These are phyloP conservation scores for Erodium texanum DNA, from an alignment of 441 rosid genomes.

Conservation along the genomic window DNA sequence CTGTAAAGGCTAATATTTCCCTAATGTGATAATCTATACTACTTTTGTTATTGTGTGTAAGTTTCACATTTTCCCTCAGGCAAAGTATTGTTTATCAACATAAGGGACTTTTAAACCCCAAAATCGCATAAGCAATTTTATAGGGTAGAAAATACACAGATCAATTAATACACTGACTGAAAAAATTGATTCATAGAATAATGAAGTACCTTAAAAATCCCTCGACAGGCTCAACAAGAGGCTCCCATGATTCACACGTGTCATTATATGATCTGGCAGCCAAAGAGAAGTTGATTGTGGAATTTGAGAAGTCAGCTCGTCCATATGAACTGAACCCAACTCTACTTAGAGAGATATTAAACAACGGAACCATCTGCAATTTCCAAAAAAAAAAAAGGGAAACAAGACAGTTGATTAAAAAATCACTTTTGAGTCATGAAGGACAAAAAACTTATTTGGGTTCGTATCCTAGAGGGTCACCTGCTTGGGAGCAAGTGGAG, in stretches of 20 bases:
- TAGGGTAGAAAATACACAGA: not conserved
- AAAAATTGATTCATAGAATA: not conserved
- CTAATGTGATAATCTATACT: too few species aligned
- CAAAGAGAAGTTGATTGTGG: not conserved
- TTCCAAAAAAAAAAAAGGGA: not conserved
- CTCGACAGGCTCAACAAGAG: not conserved
- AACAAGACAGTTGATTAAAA: not conserved
- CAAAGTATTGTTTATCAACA: not conserved
- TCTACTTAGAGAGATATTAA: conserved; percentile 2
- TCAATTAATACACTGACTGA: not conserved
- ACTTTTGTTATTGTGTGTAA: too few species aligned
- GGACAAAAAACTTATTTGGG: not conserved
- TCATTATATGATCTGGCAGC: conserved; percentile 4
- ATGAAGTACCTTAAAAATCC: not conserved
- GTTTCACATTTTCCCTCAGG: too few species aligned
- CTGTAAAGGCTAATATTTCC: too few species aligned
- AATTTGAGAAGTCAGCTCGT: not conserved
- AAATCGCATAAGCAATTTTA: not conserved
- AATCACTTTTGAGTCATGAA: not conserved
- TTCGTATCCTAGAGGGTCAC: too few species aligned
- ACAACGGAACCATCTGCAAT: not conserved
- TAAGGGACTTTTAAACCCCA: not conserved
- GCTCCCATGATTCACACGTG: not conserved
- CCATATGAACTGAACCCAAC: conserved; percentile 2
- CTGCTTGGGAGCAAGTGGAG: too few species aligned